A percentile compares a stretch with the other conserved stretches of the same genome.
phyloP scores from a whole-genome alignment of 225 moss, liverwort and hornwort genomes.

The Pleurozium schreberi region DNA sequence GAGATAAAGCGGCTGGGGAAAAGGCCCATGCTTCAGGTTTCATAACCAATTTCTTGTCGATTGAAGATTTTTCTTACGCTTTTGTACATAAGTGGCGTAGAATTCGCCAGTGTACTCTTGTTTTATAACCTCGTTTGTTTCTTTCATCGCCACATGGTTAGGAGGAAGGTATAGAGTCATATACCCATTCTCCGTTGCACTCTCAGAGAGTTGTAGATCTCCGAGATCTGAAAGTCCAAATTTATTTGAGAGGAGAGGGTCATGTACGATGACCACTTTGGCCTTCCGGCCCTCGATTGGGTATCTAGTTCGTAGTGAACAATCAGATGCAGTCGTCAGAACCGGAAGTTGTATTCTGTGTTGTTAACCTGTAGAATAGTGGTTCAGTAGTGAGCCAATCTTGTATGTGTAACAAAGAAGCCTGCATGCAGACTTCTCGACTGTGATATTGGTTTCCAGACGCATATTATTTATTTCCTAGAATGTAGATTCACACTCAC shows the following conservation, averaged over 20 bases:
- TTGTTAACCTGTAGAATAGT: neutral
- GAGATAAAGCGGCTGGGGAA: conserved; percentile 93
- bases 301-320: neutral
- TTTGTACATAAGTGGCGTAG: conserved; percentile 1
- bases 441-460: neutral
- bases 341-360: neutral
- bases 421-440: neutral
- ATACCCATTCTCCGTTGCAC: neutral
- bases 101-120: neutral
- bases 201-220: neutral
- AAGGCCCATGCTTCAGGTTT: conserved; percentile 69
- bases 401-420: neutral
- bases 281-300: neutral
- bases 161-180: neutral
- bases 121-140: neutral
- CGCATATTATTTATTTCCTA: neutral
- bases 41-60: conserved; percentile 13
- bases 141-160: neutral
- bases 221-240: neutral
- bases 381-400: neutral
- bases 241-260: neutral
- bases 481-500: conserved; percentile 1
- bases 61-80: neutral
- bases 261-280: neutral
- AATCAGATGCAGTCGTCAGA: neutral